phyloP scores from a whole-genome alignment of 1,284 basidiomycete species.

The Rhizoctonia solani region DNA sequence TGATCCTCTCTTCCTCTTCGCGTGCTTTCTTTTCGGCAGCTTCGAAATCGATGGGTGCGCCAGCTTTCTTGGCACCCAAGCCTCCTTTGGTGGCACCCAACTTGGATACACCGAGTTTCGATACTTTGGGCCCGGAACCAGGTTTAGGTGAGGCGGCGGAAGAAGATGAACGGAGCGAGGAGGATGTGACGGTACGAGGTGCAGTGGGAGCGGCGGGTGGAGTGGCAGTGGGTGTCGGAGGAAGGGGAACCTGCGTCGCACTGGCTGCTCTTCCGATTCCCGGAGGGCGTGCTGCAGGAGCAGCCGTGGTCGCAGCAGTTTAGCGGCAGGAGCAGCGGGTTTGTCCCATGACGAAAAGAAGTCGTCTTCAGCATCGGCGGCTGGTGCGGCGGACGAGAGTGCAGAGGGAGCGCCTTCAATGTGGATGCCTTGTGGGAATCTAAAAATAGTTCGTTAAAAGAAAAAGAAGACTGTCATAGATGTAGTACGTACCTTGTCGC shows the following conservation, averaged over 20 bases:
- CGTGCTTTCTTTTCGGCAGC: slow-evolving; percentile 85
- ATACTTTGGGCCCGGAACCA: slow-evolving; percentile 45
- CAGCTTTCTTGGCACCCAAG: slow-evolving; percentile 83
- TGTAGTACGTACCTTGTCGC: slow-evolving; percentile 57
- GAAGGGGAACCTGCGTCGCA: slow-evolving; percentile 29
- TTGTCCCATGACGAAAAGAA: slow-evolving; percentile 98
- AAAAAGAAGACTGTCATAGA: background rate
- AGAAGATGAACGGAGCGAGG: slow-evolving; percentile 54
- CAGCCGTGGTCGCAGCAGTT: slow-evolving; percentile 49
- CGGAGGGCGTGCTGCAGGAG: slow-evolving; percentile 60
- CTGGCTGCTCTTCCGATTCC: slow-evolving; percentile 59
- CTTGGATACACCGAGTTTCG: slow-evolving; percentile 53
- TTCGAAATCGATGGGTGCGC: slow-evolving; percentile 82
- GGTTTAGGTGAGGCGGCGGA: slow-evolving; percentile 44
- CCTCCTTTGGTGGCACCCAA: slow-evolving; percentile 54
- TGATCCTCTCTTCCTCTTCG: slow-evolving; percentile 88
- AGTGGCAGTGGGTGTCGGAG: slow-evolving; percentile 42
- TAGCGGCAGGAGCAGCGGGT: slow-evolving; percentile 56
- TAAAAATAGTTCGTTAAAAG: slow-evolving; percentile 43
- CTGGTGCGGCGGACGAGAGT: slow-evolving; percentile 44
- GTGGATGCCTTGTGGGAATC: slow-evolving; percentile 74
- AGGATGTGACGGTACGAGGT: slow-evolving; percentile 69
- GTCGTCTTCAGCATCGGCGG: slow-evolving; percentile 74
- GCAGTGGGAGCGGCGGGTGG: slow-evolving; percentile 46
- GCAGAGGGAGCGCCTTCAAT: slow-evolving; percentile 74